Conservation (phyloP, 371 early-diverging fungal species). For the Mucor lusitanicus region DNA sequence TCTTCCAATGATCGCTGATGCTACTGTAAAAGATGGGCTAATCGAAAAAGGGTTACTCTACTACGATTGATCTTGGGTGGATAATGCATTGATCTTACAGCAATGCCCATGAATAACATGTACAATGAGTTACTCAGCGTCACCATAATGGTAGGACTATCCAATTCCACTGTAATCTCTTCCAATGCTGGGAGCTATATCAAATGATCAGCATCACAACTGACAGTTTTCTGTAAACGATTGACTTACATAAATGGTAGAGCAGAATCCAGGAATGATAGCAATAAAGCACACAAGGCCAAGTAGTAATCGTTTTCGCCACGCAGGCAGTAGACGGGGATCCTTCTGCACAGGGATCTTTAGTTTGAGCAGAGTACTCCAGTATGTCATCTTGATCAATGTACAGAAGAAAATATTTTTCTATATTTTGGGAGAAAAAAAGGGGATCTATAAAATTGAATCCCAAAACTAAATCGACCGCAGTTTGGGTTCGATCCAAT, state of each 20-base stretch:
- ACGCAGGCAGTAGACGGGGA: conserved; percentile 36
- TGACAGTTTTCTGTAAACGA: not conserved
- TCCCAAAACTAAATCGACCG: no score
- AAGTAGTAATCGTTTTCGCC: conserved; percentile 40
- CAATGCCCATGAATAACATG: conserved; percentile 66
- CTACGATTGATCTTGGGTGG: not conserved
- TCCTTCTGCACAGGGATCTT: conserved; percentile 27
- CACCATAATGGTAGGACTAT: conserved; percentile 50
- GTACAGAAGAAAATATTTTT: not conserved
- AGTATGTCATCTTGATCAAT: conserved; percentile 17
- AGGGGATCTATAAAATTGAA: no score
- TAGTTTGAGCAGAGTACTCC: conserved; percentile 3
- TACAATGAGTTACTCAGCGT: conserved; percentile 63
- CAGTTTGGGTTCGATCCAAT: no score
- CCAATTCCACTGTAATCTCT: conserved; percentile 31
- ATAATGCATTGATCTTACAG: conserved; percentile 24
- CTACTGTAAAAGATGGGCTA: conserved; percentile 70
- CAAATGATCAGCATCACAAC: not conserved
- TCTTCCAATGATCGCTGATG: conserved; percentile 69
- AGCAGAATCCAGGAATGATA: conserved; percentile 54
- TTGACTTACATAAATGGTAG: conserved; percentile 44
- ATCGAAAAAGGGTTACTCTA: not conserved
- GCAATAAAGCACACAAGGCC: conserved; percentile 47
- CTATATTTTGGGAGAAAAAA: not conserved
- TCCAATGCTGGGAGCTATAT: conserved; percentile 56